Evolutionary conservation across 2,329 filamentous ascomycete species (phyloP).

Genomic region (Chaetomium sp.): DNA sequence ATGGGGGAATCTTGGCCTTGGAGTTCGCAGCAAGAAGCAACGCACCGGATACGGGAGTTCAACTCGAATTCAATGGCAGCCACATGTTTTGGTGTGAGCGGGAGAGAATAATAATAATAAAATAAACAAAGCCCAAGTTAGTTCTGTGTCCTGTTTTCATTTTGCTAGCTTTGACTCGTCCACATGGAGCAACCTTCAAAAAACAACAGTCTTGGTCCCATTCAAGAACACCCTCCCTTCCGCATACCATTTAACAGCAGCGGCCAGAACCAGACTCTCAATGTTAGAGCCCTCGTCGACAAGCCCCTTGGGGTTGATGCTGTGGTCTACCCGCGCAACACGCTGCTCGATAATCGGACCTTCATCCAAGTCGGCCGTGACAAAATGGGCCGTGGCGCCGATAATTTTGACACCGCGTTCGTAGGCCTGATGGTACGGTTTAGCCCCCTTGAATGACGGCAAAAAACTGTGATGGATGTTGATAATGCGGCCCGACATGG

Average conservation of each 20-base stretch:
- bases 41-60: too few relatives aligned
- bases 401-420: conserved; percentile 86
- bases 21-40: too few relatives aligned
- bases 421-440: conserved; percentile 83
- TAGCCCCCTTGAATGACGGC: conserved; percentile 81
- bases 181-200: conserved; percentile 7
- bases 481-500: conserved; percentile 82
- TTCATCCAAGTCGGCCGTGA: conserved; percentile 78
- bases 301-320: conserved; percentile 66
- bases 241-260: conserved; percentile 77
- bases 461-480: conserved; percentile 88
- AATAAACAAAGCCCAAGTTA: too few relatives aligned
- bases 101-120: too few relatives aligned
- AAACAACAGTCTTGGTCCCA: conserved; percentile 23
- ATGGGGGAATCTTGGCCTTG: too few relatives aligned
- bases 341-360: conserved; percentile 85
- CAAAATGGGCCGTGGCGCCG: conserved; percentile 78
- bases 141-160: too few relatives aligned
- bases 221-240: conserved; percentile 67
- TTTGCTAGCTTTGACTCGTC: too few relatives aligned
- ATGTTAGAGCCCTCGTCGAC: conserved; percentile 77
- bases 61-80: too few relatives aligned
- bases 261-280: conserved; percentile 74
- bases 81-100: too few relatives aligned
- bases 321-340: conserved; percentile 69